Evolutionary conservation across 768 basidiomycete genomes (phyloP).

Genomic region (Amanita phalloides): DNA sequence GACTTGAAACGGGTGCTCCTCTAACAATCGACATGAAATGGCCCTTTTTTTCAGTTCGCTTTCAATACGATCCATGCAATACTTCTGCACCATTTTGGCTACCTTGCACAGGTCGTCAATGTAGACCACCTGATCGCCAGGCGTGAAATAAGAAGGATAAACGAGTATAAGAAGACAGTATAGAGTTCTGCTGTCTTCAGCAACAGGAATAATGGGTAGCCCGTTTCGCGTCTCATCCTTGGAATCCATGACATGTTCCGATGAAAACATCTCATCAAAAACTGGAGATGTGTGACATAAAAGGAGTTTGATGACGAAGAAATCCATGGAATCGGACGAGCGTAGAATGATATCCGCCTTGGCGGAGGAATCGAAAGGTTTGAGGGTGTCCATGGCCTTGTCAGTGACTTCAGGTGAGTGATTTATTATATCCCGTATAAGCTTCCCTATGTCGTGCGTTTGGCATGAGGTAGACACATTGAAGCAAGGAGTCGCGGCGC

Average conservation of each 20-base stretch:
- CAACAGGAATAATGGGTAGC: conserved; percentile 6
- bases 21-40: background rate
- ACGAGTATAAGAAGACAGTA: conserved; percentile 2
- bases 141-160: background rate
- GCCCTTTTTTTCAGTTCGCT: background rate
- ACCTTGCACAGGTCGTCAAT: background rate
- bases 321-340: conserved; percentile 14
- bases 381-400: background rate
- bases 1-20: background rate
- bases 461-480: background rate
- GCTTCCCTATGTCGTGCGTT: background rate
- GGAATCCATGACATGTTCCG: conserved; percentile 2
- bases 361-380: background rate
- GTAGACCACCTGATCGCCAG: background rate
- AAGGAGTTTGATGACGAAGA: conserved; percentile 16
- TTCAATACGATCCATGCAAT: conserved; percentile 1
- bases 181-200: conserved; percentile 5
- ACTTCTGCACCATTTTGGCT: background rate
- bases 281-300: conserved; percentile 20
- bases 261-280: conserved; percentile 19
- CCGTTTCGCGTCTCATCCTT: background rate
- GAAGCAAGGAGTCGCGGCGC: background rate
- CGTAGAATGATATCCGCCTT: conserved; percentile 16
- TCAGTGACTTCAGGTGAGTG: background rate
- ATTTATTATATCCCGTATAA: background rate